These are phyloP conservation scores for Penicillium sp. DNA, from an alignment of 2,329 filamentous ascomycete genomes.

Conservation along the genomic window DNA sequence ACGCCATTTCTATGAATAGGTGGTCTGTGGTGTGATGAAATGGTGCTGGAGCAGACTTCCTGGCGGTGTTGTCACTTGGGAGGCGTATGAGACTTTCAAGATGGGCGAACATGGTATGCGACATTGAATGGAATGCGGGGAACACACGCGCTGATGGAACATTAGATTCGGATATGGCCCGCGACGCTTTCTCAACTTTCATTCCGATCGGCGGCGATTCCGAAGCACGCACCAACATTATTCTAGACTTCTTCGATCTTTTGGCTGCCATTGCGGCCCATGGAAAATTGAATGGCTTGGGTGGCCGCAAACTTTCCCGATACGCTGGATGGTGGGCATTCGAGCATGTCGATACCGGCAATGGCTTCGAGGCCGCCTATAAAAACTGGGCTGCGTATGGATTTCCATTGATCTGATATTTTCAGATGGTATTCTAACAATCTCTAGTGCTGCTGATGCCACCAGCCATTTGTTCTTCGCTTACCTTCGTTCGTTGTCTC, in stretches of 20 bases:
- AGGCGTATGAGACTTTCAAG: constrained; percentile 93
- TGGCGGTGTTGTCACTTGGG: constrained; percentile 92
- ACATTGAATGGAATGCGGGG: constrained; percentile 1
- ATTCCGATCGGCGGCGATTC: constrained; percentile 92
- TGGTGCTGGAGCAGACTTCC: constrained; percentile 97
- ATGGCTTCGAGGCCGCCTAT: constrained; percentile 93
- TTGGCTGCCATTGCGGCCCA: constrained; percentile 87
- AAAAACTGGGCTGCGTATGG: constrained; percentile 76
- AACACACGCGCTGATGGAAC: constrained; percentile 21
- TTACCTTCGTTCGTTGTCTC: constrained; percentile 84
- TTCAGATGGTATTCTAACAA: constrained; percentile 26
- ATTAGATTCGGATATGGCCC: constrained; percentile 82
- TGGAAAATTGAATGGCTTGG: constrained; percentile 87
- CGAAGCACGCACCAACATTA: constrained; percentile 78
- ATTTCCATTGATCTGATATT: neutral
- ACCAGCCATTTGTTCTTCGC: constrained; percentile 98
- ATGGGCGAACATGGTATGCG: constrained; percentile 80
- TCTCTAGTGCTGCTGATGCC: constrained; percentile 78
- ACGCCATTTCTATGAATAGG: constrained; percentile 51
- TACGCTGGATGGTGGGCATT: constrained; percentile 99
- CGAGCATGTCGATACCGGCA: constrained; percentile 79
- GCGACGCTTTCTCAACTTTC: constrained; percentile 93
- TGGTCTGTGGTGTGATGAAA: constrained; percentile 89
- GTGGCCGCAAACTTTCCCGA: constrained; percentile 87
- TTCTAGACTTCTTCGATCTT: constrained; percentile 95